Base-by-base conservation (phyloP, 768 basidiomycete genomes). In the Boletus patriciae region DNA sequence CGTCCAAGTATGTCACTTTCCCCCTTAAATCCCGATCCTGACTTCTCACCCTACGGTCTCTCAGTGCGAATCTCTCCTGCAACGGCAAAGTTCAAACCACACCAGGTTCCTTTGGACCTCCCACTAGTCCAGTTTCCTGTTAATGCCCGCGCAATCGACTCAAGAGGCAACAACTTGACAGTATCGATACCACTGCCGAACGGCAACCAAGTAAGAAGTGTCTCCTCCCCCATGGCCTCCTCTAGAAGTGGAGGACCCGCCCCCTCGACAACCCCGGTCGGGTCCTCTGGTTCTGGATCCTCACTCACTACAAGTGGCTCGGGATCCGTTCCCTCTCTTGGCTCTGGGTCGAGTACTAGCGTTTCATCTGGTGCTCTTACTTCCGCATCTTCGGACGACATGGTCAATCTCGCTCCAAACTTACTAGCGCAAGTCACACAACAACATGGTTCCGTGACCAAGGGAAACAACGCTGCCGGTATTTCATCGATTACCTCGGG, bases 11-110 rank as follows among this genome's bases (percentile, higher is more conserved):
- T 60, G 89, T 80, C 21, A 25, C 34, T 46, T 38, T 54, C 40
- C 52, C 46, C 23, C 34, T 51, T 38, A 33, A 43, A 25, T 50
- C 19, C n/a, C 21, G 40, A 25, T 56, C 52, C 52, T 52, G 27
- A 29, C 19, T 51, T 61, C 45, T 61, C 50, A 70, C 71, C 73
- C 68, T 70, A 66, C 71, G 48, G 73, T 65, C 41, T 46, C 55
- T 18, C 64, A 93, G 91, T 94, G 92, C 88, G 91, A 57, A 92
- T 94, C 58, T 93, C 91, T 10, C 90, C 92, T 11, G 91, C 91
- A 19, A 94, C 91, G 1, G 91, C 91, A 27, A 93, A 92, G 68
- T 90, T 85, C 76, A 94, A 91, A 72, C 80, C 84, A 3, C 79
- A 82, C 15, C 80, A 52, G 57, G 73, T 45, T 63, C 73, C 77